Base-by-base conservation (phyloP, 306 rosid genomes). In the Vicia sativa region DNA sequence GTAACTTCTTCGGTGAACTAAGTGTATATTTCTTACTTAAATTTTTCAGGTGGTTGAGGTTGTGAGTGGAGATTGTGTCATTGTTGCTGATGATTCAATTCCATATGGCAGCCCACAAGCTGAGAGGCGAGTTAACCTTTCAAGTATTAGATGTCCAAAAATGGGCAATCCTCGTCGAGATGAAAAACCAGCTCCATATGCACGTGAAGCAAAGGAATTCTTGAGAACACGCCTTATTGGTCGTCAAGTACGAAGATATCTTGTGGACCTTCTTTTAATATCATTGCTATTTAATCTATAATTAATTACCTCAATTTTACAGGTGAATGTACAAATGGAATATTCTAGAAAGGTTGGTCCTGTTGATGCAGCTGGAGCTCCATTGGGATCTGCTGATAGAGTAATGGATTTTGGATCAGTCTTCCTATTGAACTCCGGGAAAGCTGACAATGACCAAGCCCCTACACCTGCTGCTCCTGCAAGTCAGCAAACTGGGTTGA, bases 181-280 rank as follows among this genome's bases (percentile, higher is more conserved):
- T 43, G 99, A 95, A 77, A 95, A 87, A 70, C 99, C 99, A 12
- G 97, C 97, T 41, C 91, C 99, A 44, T 90, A 95, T 82, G 99
- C 99, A 50, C 96, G 99, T 46, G 99, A 95, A 81, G 99, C 99
- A 77, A 95, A 89, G 81, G 99, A 95, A 77, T 87, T 95, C 69
- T 81, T 95, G 75, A 87, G 99, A 81, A 85, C 92, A 23, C 95
- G 97, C 43, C 92, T 95, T 59, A 78, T 95, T 77, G 99, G 96
- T 49, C 87, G 62, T 62, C 97, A 90, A 77, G 99, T 95, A 87
- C 62, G 92, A 65, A 57, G 60, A 68, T 31, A 45, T 52, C 44
- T 29, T 56, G 12, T 71, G 26, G 44, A 44, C 26, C 44, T 73
- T 72, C 65, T 49, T 44, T 49, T 74, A 13, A 62, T 74, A 55